Percentiles rank a stretch among this genome's conserved stretches.
Conservation (phyloP, 768 basidiomycete species). For the Russula emetica region DNA sequence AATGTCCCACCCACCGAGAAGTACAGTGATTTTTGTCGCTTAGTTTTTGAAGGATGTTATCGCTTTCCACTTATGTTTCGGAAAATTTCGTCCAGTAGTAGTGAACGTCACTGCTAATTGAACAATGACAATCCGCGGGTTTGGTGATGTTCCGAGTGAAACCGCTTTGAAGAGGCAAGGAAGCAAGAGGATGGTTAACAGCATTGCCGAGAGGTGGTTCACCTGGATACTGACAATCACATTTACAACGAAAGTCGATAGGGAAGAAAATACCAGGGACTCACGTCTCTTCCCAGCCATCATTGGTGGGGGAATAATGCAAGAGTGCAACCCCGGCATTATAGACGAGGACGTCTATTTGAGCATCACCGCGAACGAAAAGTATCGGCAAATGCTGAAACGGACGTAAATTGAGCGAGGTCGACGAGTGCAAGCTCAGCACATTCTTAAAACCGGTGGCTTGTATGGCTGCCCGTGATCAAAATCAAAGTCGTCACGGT, state of each 20-base stretch:
- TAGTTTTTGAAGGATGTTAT: constrained; percentile 12
- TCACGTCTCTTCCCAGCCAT: constrained; percentile 34
- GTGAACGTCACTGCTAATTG: constrained; percentile 23
- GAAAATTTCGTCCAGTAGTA: constrained; percentile 5
- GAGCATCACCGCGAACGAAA: constrained; percentile 29
- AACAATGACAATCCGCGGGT: constrained; percentile 25
- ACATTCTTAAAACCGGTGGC: constrained; percentile 19
- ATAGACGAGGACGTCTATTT: constrained; percentile 33
- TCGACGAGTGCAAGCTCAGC: constrained; percentile 30
- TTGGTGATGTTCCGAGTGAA: constrained; percentile 12
- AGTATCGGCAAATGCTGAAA: constrained; percentile 30
- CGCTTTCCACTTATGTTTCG: constrained; percentile 8
- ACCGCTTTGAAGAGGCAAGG: constrained; percentile 22
- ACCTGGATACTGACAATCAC: constrained; percentile 41
- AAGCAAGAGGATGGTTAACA: constrained; percentile 18
- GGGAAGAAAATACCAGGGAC: constrained; percentile 2
- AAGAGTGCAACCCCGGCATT: constrained; percentile 30
- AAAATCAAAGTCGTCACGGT: too few relatives aligned
- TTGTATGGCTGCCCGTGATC: constrained; percentile 15
- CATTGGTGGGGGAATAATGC: constrained; percentile 32
- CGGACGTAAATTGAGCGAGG: constrained; percentile 30
- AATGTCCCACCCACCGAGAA: constrained; percentile 13
- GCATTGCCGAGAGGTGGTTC: constrained; percentile 33
- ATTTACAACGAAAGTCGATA: neutral
- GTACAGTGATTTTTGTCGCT: constrained; percentile 18